A percentile compares a stretch with the other conserved stretches of the same genome.
phyloP scores from a whole-genome alignment of 192 early-diverging fungal genomes.

The Cladochytrium replicatum region DNA sequence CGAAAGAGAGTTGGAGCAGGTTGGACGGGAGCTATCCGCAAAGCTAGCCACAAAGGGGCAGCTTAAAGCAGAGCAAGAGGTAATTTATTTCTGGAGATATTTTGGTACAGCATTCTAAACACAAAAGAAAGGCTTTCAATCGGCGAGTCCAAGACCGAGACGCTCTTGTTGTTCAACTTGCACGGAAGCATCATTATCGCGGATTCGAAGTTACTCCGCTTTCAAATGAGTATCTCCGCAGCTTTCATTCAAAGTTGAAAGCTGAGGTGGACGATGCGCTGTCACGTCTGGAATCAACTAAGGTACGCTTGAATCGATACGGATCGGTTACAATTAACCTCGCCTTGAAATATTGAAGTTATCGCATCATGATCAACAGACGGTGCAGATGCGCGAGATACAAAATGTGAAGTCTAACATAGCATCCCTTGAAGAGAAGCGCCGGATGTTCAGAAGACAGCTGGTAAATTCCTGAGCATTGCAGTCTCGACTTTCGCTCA shows the following conservation, averaged over 20 bases:
- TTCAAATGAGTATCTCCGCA: slow-evolving; percentile 21
- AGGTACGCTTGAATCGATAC: slow-evolving; percentile 1
- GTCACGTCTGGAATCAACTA: slow-evolving; percentile 1
- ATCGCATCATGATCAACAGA: slow-evolving; percentile 4
- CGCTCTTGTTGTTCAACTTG: slow-evolving; percentile 28
- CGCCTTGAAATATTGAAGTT: background rate
- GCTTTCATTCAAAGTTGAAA: slow-evolving; percentile 37
- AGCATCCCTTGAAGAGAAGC: slow-evolving; percentile 23
- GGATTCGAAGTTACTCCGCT: slow-evolving; percentile 30
- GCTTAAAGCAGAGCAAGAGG: slow-evolving; percentile 43
- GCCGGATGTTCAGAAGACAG: slow-evolving; percentile 19
- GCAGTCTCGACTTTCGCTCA: slow-evolving; percentile 2
- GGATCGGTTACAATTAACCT: background rate
- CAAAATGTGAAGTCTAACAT: slow-evolving; percentile 7
- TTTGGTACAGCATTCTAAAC: too few species aligned
- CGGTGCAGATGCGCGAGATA: slow-evolving; percentile 9
- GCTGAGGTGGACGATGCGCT: slow-evolving; percentile 21
- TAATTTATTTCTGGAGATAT: too few species aligned
- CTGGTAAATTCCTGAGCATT: slow-evolving; percentile 12
- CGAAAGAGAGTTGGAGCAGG: slow-evolving; percentile 12
- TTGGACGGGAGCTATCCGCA: slow-evolving; percentile 20
- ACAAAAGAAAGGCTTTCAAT: too few species aligned
- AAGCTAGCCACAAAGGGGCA: slow-evolving; percentile 37
- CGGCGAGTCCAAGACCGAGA: slow-evolving; percentile 29
- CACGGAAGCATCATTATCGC: slow-evolving; percentile 18